Base-by-base conservation (phyloP, 2,329 filamentous ascomycete genomes). In the Hymenoscyphus salicellus region DNA sequence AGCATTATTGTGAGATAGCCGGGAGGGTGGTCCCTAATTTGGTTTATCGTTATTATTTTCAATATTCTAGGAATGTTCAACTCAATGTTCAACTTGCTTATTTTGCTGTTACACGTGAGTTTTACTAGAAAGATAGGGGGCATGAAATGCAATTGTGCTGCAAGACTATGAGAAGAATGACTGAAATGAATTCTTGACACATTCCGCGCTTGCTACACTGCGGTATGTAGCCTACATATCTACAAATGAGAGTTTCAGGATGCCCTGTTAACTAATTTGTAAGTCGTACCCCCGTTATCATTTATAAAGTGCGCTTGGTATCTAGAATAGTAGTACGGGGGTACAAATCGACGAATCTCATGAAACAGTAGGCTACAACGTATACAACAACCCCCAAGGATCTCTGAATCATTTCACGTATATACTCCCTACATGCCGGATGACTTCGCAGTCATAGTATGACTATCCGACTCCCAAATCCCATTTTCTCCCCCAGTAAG, bases 1-100 rank as follows among this genome's bases (percentile, higher is more conserved):
- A 60, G 56, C 70, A 20, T n/a, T 73, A 55, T 55, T 74, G 57
- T 74, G 20, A 66, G 38, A 57, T 56, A 17, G 1, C 23, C n/a
- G 3, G n/a, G 26, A 28, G 38, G 28, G 33, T 52, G 43, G 7
- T 49, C 6, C n/a, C 10, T 49, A 23, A 7, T 49, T 49, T 49
- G 17, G 10, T 23, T 1, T 49, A 23, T 20, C 3, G 43, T 7
- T 20, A 49, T 20, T 23, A 10, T 14, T 20, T 46, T 49, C 23
- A 49, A 8, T 46, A 46, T 20, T 46, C n/a, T n/a, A n/a, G n/a
- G n/a, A n/a, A n/a, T n/a, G n/a, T n/a, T n/a, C n/a, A n/a, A n/a
- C n/a, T n/a, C n/a, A n/a, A n/a, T n/a, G n/a, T n/a, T n/a, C n/a
- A n/a, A 38, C 36, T 38, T 5, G 36, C 36, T 38, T 38, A 14